A percentile compares a stretch with the other conserved stretches of the same genome.
phyloP scores from a whole-genome alignment of 345 rosid genomes.

The Camelina laxa region DNA sequence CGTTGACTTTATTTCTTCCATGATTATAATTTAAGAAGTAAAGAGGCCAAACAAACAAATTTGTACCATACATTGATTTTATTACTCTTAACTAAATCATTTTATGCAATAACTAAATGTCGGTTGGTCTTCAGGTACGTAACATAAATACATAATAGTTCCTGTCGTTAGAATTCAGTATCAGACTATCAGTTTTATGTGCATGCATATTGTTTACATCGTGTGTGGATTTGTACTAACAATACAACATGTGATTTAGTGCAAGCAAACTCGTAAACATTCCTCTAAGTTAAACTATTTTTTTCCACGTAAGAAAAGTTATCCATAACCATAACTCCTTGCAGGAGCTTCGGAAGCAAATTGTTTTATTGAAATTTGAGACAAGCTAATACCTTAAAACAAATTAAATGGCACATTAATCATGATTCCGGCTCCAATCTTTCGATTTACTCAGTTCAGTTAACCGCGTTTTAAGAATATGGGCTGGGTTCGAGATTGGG shows the following conservation, averaged over 20 bases:
- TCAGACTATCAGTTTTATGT: not conserved
- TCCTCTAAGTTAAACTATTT: too few relatives aligned
- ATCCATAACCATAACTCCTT: too few relatives aligned
- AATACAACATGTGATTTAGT: not conserved
- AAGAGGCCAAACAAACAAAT: not conserved
- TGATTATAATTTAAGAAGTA: constrained; percentile 20
- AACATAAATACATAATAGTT: not conserved
- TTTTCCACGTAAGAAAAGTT: too few relatives aligned
- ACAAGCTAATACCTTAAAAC: not conserved
- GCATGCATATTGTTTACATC: not conserved
- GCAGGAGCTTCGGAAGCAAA: too few relatives aligned
- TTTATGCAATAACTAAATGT: constrained; percentile 1
- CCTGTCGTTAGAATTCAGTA: not conserved
- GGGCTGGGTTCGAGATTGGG: not conserved
- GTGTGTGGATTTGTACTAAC: not conserved
- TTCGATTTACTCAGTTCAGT: too few relatives aligned
- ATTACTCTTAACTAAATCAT: constrained; percentile 9
- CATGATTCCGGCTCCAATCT: not conserved
- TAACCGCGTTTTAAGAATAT: not conserved
- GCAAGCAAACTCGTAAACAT: too few relatives aligned
- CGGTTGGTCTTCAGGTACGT: constrained; percentile 15
- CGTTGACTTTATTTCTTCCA: constrained; percentile 33
- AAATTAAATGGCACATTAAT: too few relatives aligned
- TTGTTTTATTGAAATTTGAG: not conserved
- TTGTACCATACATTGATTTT: not conserved